Conservation (phyloP, 2,329 filamentous ascomycete species). For the Cytospora mali region DNA sequence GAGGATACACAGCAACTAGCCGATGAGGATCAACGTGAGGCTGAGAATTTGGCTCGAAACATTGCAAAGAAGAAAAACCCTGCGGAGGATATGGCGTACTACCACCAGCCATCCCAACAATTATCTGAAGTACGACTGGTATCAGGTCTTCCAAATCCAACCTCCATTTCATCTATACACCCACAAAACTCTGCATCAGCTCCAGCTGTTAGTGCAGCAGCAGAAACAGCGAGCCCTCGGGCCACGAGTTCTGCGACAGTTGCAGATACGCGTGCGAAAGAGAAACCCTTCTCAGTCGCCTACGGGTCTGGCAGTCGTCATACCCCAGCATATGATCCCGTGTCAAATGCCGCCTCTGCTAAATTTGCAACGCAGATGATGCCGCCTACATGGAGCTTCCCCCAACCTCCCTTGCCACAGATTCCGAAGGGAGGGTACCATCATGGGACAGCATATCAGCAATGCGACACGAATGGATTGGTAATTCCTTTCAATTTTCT, state of each 20-base stretch:
- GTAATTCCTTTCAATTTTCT: background rate
- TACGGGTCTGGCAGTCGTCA: background rate
- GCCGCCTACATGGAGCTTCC: background rate
- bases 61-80: constrained; percentile 1
- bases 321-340: background rate
- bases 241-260: background rate
- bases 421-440: too few species aligned
- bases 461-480: background rate
- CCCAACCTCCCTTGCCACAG: background rate
- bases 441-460: background rate
- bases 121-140: background rate
- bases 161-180: background rate
- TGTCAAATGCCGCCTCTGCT: background rate
- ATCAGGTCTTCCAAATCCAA: background rate
- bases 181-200: background rate
- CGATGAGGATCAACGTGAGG: background rate
- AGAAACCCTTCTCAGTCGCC: background rate
- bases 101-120: background rate
- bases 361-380: background rate
- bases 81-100: background rate
- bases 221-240: background rate
- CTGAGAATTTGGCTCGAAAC: constrained; percentile 1
- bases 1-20: constrained; percentile 51
- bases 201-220: background rate
- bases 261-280: background rate